Evolutionary conservation across 768 basidiomycete species (phyloP).

Genomic region (Boletus sp.): DNA sequence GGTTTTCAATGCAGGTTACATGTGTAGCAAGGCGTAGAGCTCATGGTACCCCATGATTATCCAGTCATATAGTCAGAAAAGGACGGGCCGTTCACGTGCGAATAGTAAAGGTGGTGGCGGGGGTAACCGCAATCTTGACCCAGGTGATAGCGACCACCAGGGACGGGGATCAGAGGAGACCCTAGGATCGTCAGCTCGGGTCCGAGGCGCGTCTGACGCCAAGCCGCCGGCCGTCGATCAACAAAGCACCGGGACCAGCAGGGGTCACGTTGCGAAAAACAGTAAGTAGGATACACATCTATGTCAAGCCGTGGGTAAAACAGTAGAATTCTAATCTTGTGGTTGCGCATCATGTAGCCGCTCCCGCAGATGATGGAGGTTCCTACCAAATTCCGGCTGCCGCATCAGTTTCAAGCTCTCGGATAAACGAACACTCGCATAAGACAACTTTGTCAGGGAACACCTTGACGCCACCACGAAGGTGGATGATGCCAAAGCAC

Average conservation of each 20-base stretch:
- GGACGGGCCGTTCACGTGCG: conserved; percentile 49
- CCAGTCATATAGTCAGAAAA: conserved; percentile 77
- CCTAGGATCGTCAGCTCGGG: conserved; percentile 32
- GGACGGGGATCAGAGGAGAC: conserved; percentile 34
- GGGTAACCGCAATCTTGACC: conserved; percentile 34
- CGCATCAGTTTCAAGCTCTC: conserved; percentile 10
- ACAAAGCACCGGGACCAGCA: conserved; percentile 21
- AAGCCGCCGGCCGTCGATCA: conserved; percentile 33
- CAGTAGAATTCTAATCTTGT: conserved; percentile 24
- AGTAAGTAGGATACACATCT: conserved; percentile 28
- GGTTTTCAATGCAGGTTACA: conserved; percentile 13
- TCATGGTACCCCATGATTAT: conserved; percentile 14
- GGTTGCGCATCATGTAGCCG: conserved; percentile 19
- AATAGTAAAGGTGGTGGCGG: conserved; percentile 47
- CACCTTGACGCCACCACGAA: conserved; percentile 21
- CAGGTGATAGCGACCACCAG: conserved; percentile 36
- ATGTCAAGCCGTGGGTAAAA: conserved; percentile 20
- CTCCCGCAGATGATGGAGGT: conserved; percentile 17
- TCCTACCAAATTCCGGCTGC: conserved; percentile 13
- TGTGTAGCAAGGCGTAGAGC: conserved; percentile 3
- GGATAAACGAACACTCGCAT: conserved; percentile 18
- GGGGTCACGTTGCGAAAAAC: conserved; percentile 18
- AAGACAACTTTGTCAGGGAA: conserved; percentile 23
- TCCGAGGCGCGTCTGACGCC: conserved; percentile 76
- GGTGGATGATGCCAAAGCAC: conserved; percentile 25